These are phyloP conservation scores for Chlorella variabilis DNA, from an alignment of 163 green algal genomes.

Conservation along the genomic window DNA sequence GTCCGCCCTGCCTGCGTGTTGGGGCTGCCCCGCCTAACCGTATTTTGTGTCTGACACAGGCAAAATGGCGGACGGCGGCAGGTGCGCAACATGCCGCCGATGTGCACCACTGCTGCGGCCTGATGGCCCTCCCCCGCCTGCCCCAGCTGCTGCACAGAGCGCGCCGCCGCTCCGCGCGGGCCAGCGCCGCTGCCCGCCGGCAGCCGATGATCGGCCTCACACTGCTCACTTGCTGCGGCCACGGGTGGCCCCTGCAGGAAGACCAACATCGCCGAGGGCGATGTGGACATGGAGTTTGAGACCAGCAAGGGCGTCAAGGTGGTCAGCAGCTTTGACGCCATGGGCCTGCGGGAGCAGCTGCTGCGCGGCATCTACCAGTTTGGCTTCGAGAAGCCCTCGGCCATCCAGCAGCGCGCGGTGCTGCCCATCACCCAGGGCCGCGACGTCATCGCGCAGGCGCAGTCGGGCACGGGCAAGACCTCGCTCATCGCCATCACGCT, in stretches of 20 bases:
- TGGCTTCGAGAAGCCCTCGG: conserved; percentile 98
- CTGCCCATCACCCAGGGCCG: conserved; percentile 76
- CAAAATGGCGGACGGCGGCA: conserved; percentile 3
- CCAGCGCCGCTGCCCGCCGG: no score
- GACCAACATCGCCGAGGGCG: conserved; percentile 36
- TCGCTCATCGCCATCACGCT: conserved; percentile 94
- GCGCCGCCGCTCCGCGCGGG: no score
- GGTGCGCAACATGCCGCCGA: neutral
- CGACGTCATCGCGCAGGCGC: conserved; percentile 97
- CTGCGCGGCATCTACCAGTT: conserved; percentile 96
- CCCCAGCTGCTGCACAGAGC: no score
- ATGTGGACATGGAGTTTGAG: conserved; percentile 74
- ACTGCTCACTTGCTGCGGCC: no score
- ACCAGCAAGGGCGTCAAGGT: conserved; percentile 89
- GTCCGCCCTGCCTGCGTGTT: neutral
- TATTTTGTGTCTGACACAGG: neutral
- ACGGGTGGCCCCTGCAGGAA: conserved; percentile 1
- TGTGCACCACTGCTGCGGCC: neutral
- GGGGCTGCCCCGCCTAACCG: neutral
- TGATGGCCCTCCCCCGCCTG: neutral
- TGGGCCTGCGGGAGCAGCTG: conserved; percentile 94
- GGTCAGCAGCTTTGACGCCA: conserved; percentile 91
- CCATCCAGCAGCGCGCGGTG: conserved; percentile 98
- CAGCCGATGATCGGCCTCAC: no score
- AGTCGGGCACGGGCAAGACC: conserved; percentile 98